Evolutionary conservation across 106 monocot species (phyloP).

Genomic region (Dioscorea dumetorum): DNA sequence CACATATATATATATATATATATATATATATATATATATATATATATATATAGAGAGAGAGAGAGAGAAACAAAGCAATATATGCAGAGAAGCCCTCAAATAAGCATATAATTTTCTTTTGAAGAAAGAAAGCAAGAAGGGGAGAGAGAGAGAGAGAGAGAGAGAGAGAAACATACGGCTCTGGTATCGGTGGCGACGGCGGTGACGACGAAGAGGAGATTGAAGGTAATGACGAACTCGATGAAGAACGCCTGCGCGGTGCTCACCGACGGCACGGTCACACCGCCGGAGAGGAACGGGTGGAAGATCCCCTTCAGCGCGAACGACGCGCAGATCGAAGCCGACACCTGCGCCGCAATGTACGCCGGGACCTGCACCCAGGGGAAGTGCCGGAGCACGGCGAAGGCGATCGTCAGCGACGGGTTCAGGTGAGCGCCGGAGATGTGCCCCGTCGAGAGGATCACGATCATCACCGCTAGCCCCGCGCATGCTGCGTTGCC

Average conservation of each 20-base stretch:
- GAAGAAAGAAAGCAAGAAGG: too few relatives aligned
- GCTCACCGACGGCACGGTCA: slow-evolving; percentile 70
- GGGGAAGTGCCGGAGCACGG: slow-evolving; percentile 88
- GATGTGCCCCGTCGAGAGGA: slow-evolving; percentile 98
- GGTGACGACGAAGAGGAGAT: slow-evolving; percentile 80
- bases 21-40: too few relatives aligned
- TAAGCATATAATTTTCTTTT: too few relatives aligned
- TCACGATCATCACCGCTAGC: slow-evolving; percentile 78
- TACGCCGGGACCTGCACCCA: slow-evolving; percentile 92
- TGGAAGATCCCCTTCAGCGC: slow-evolving; percentile 76
- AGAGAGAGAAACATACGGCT: slow-evolving; percentile 42
- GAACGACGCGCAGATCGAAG: slow-evolving; percentile 76
- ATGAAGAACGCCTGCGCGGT: slow-evolving; percentile 73
- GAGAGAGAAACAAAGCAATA: too few relatives aligned
- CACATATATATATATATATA: too few relatives aligned
- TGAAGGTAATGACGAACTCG: slow-evolving; percentile 83
- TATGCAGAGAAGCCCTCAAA: too few relatives aligned
- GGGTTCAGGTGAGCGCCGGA: slow-evolving; percentile 98
- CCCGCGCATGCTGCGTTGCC: slow-evolving; percentile 86
- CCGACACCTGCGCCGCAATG: slow-evolving; percentile 72
- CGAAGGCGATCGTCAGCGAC: slow-evolving; percentile 86
- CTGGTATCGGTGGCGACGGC: slow-evolving; percentile 79
- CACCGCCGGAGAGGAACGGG: slow-evolving; percentile 86
- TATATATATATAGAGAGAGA: too few relatives aligned
- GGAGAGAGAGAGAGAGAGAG: too few relatives aligned